Evolutionary conservation across 108 stramenopile genomes (phyloP), one percentile per base, ranked within the genome.

Genomic region (Cyclotella kingstonii): DNA sequence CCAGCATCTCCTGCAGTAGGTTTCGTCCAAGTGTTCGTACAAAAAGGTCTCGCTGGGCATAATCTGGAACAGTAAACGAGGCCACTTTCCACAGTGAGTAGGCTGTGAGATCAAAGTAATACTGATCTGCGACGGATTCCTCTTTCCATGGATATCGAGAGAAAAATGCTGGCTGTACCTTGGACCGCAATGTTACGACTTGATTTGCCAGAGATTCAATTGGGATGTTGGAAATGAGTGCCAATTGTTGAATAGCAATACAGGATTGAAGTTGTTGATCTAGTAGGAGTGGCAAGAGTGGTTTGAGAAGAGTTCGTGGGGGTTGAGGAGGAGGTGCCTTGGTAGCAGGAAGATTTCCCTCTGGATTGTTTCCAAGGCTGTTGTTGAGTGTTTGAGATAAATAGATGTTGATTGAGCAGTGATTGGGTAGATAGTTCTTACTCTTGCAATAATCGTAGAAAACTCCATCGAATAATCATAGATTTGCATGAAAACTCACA

Each of bases 81-180:
- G 91, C 91, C 18, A 86, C 78, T 49, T 67, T 80, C 87, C 87
- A 93, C n/a, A 89, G 54, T 14, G 87, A 80, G 70, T 93, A 89
- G 17, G 70, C 48, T 44, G 86, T 86, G 28, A 87, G 62, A 56
- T 93, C 91, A 77, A 93, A 93, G 40, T 81, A 89, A 42, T 93
- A 87, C 41, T 89, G 79, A 67, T 93, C 91, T 12, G 57, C 45
- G 10, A 89, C 65, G 14, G 55, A 54, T 58, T 78, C 84, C 25
- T 66, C 53, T 40, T 65, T 53, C 85, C 85, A 91, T 28, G 76
- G 81, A 59, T 78, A 77, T 30, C 64, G 51, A 17, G 78, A 42
- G 14, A 35, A 41, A 62, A 91, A 88, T 7, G 76, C 73, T 39
- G 63, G 70, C 21, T 70, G 54, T 11, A 77, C 66, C 59, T 73